Percentiles rank a stretch among this genome's conserved stretches.
phyloP scores from a whole-genome alignment of 768 basidiomycete genomes.

The Phanerodontia chrysosporium region DNA sequence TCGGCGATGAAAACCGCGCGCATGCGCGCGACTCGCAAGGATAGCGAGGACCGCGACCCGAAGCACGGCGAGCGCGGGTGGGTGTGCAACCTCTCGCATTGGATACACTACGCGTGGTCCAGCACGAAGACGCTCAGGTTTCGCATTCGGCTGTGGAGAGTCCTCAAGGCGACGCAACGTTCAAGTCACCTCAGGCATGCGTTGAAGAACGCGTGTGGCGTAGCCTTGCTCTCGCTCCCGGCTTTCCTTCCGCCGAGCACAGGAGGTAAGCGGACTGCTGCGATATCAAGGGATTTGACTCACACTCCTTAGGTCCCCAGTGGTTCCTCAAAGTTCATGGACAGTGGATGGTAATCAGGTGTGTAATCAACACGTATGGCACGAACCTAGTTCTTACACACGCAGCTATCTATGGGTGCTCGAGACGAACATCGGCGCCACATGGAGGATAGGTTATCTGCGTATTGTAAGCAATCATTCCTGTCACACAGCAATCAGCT shows the following conservation, averaged over 20 bases:
- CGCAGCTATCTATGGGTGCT: slow-evolving; percentile 43
- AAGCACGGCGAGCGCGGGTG: slow-evolving; percentile 1
- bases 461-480: slow-evolving; percentile 31
- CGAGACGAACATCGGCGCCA: slow-evolving; percentile 50
- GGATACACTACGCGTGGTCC: slow-evolving; percentile 4
- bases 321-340: slow-evolving; percentile 38
- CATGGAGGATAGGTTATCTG: slow-evolving; percentile 43
- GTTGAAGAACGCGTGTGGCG: slow-evolving; percentile 41
- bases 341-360: slow-evolving; percentile 44
- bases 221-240: slow-evolving; percentile 37
- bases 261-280: slow-evolving; percentile 32
- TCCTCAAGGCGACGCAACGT: slow-evolving; percentile 28
- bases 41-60: neutral
- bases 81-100: neutral
- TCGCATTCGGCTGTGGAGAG: slow-evolving; percentile 31
- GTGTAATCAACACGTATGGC: neutral
- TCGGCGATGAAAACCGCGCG: slow-evolving; percentile 7
- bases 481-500: neutral
- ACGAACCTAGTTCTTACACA: neutral
- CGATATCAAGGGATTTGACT: too few species aligned
- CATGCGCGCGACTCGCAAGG: neutral
- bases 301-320: slow-evolving; percentile 28
- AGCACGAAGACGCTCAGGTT: slow-evolving; percentile 16
- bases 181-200: slow-evolving; percentile 44
- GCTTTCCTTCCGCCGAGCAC: slow-evolving; percentile 37